A percentile compares a stretch with the other conserved stretches of the same genome.
phyloP scores from a whole-genome alignment of 1,284 basidiomycete species.

The Ceratobasidium sp. region DNA sequence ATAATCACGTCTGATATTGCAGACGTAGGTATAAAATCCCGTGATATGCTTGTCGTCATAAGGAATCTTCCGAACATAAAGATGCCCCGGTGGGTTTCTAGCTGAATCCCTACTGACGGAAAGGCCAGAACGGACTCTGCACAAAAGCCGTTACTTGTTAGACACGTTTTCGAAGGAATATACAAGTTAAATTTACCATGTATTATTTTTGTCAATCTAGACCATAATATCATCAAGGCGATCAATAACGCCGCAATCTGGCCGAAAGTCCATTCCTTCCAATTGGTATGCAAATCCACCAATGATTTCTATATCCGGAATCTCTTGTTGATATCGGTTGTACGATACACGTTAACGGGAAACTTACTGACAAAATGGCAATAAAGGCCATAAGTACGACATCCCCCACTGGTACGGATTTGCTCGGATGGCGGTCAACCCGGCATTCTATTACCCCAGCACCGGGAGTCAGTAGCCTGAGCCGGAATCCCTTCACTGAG shows the following conservation, averaged over 20 bases:
- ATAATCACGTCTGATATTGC: constrained; percentile 67
- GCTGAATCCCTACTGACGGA: constrained; percentile 69
- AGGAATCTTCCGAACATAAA: constrained; percentile 47
- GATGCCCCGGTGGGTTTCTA: constrained; percentile 69
- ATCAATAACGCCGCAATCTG: neutral
- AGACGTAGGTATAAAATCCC: constrained; percentile 65
- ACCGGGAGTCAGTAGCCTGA: neutral
- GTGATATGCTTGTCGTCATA: constrained; percentile 54
- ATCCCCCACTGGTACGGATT: neutral
- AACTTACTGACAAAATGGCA: constrained; percentile 1
- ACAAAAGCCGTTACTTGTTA: constrained; percentile 24
- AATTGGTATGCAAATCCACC: neutral
- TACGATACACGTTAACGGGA: neutral
- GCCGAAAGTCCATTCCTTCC: neutral
- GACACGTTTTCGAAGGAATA: neutral
- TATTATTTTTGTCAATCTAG: neutral
- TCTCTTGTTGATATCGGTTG: neutral
- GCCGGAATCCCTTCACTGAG: neutral
- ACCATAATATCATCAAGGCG: neutral
- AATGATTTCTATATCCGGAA: neutral
- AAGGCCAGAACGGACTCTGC: constrained; percentile 72
- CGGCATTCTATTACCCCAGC: constrained; percentile 8
- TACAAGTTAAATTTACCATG: constrained; percentile 28
- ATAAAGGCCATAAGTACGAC: neutral
- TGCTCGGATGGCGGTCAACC: neutral